Base-by-base conservation (phyloP, 1,139 yeast genomes). In the Hemisphaericaspora lyxosophila region DNA sequence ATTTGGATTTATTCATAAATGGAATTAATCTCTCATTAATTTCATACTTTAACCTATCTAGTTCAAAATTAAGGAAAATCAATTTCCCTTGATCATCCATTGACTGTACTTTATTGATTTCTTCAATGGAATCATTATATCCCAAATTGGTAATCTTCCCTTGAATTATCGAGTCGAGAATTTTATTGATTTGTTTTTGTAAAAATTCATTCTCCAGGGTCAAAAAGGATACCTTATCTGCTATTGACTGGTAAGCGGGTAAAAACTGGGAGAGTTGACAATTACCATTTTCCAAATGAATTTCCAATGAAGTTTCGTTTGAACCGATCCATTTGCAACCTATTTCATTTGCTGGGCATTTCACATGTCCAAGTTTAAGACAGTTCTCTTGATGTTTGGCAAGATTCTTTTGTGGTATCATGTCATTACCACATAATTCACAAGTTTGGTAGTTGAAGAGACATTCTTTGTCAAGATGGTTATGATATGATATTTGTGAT, bases 71-170 rank as follows among this genome's bases (percentile, higher is more conserved):
- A 37, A 70, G 53, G 39, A 63, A 59, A 2, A 65, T 43, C 37
- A 70, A 44, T 37, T 62, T 64, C 41, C 64, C 70, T 38, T 63
- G 66, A 23, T 51, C 52, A 19, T 47, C 54, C 19, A 45, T 44
- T 17, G 48, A 49, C 32, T 53, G 54, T 34, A 54, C 58, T 40
- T 52, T 57, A 41, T 56, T 56, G 32, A 74, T 67, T 44, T 74
- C 80, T 50, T 74, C 79, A 12, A 73, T 49, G 2, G 69, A 66
- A 38, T 73, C 70, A 36, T 66, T 62, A 47, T 72, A 74, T 0
- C 82, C 82, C 16, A 75, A 53, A 47, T 76, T 76, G 5, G 79
- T 70, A 23, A 76, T 56, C 46, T 69, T 74, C 1, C 82, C 82
- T 44, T 70, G 79, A 4, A 72, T 60, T 5, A 75, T 62, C 35